A percentile compares a stretch with the other conserved stretches of the same genome.
Conservation (phyloP, 352 stramenopile genomes). For the Elongisporangium senticosum region DNA sequence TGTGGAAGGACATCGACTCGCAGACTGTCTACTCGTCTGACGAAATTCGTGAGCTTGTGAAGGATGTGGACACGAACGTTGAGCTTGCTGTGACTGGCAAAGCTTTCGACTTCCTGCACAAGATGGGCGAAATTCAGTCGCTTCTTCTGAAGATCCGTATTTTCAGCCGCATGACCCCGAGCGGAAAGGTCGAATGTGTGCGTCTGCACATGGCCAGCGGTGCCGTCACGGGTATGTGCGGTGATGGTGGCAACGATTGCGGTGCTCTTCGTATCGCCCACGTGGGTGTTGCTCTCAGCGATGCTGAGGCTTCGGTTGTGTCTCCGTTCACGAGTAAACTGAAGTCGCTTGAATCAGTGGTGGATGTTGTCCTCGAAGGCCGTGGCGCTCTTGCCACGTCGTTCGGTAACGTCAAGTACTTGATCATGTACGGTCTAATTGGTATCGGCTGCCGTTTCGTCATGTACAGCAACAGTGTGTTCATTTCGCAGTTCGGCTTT, state of each 20-base stretch:
- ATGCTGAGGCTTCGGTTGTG: slow-evolving; percentile 84
- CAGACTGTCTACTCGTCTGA: slow-evolving; percentile 41
- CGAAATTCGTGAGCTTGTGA: slow-evolving; percentile 36
- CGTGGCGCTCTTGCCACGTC: slow-evolving; percentile 77
- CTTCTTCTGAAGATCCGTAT: slow-evolving; percentile 69
- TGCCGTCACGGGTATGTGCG: slow-evolving; percentile 76
- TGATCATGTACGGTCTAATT: slow-evolving; percentile 87
- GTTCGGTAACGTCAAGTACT: slow-evolving; percentile 81
- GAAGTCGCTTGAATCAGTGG: slow-evolving; percentile 63
- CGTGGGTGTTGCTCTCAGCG: slow-evolving; percentile 86
- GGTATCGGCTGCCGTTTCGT: slow-evolving; percentile 76
- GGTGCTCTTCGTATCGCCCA: slow-evolving; percentile 88
- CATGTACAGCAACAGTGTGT: slow-evolving; percentile 84
- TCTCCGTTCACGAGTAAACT: slow-evolving; percentile 88
- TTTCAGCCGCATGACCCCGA: slow-evolving; percentile 75
- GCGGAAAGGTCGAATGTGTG: slow-evolving; percentile 68
- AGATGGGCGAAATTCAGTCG: slow-evolving; percentile 51
- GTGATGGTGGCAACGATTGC: slow-evolving; percentile 89
- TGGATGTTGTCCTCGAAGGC: slow-evolving; percentile 78
- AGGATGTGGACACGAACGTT: slow-evolving; percentile 24
- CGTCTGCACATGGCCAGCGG: slow-evolving; percentile 58
- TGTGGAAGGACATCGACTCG: slow-evolving; percentile 67
- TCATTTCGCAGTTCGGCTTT: slow-evolving; percentile 85
- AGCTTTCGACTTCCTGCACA: slow-evolving; percentile 64
- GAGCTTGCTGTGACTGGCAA: slow-evolving; percentile 69